Evolutionary conservation across 495 filamentous ascomycete species (phyloP).

Genomic region (Penicillium canescens): DNA sequence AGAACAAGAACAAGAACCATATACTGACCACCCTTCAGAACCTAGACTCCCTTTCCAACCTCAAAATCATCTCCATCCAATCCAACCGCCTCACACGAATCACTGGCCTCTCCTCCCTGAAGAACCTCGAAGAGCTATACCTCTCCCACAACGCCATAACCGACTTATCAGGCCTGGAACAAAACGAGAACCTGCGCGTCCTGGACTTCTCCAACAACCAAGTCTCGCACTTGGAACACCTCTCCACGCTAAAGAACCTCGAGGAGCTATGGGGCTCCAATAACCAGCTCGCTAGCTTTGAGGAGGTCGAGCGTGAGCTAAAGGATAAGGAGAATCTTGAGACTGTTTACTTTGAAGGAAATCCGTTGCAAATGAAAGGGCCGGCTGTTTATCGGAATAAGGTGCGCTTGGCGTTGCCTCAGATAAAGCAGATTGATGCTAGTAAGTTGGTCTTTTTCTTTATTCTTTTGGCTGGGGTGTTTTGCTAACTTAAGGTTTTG

Average conservation of each 20-base stretch:
- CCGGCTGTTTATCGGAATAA: conserved; percentile 90
- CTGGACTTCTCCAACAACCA: conserved; percentile 92
- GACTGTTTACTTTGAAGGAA: conserved; percentile 97
- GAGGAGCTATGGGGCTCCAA: conserved; percentile 96
- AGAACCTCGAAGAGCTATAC: conserved; percentile 92
- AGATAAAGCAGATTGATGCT: conserved; percentile 91
- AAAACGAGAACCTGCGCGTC: conserved; percentile 68
- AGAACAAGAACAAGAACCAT: neutral
- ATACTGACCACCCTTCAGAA: conserved; percentile 37
- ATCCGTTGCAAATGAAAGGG: conserved; percentile 76
- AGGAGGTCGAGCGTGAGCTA: conserved; percentile 80
- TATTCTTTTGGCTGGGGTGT: neutral
- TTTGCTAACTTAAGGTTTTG: neutral
- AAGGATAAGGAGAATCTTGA: conserved; percentile 74
- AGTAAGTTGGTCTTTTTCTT: conserved; percentile 62
- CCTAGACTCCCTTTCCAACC: conserved; percentile 68
- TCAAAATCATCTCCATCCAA: conserved; percentile 92
- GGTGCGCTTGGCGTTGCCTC: conserved; percentile 81
- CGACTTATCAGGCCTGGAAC: conserved; percentile 71
- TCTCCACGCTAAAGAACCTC: conserved; percentile 67
- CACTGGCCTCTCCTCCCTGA: conserved; percentile 67
- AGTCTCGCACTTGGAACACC: conserved; percentile 68
- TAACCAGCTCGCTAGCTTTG: conserved; percentile 75
- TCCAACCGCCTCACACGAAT: conserved; percentile 90
- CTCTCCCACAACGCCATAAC: conserved; percentile 96